phyloP scores from a whole-genome alignment of 148 eudicot genomes.

The Linanthus parryae region DNA sequence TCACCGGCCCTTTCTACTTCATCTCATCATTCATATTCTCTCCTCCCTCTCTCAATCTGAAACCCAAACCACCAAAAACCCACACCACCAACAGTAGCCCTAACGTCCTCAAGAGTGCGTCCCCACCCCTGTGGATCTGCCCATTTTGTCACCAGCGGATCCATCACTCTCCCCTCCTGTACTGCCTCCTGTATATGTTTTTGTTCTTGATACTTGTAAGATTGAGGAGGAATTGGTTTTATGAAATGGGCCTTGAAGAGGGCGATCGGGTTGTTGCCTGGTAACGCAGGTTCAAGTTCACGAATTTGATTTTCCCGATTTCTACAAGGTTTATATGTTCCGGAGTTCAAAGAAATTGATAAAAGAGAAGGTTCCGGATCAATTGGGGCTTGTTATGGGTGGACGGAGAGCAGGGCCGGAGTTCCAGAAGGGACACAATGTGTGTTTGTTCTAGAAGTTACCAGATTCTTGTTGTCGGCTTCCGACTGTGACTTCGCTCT shows the following conservation, averaged over 20 bases:
- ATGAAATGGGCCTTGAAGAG: constrained; percentile 71
- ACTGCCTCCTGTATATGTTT: constrained; percentile 49
- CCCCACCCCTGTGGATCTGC: constrained; percentile 75
- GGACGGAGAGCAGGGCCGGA: constrained; percentile 28
- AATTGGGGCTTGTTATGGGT: constrained; percentile 47
- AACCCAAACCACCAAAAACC: no score
- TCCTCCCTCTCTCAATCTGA: no score
- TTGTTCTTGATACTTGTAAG: constrained; percentile 74
- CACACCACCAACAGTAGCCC: no score
- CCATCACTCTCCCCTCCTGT: background rate
- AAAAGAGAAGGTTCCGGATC: constrained; percentile 53
- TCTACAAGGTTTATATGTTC: constrained; percentile 65
- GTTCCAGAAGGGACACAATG: no score
- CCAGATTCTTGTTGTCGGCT: constrained; percentile 82
- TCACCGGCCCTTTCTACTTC: no score
- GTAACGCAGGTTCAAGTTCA: constrained; percentile 71
- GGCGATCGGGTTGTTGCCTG: constrained; percentile 58
- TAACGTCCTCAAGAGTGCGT: no score
- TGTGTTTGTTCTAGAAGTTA: constrained; percentile 44
- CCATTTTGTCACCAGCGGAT: constrained; percentile 60
- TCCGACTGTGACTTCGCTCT: constrained; percentile 83
- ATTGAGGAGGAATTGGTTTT: constrained; percentile 66
- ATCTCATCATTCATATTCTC: no score
- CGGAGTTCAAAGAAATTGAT: constrained; percentile 75
- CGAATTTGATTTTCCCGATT: constrained; percentile 74